Conservation (phyloP, 306 rosid species). For the Cercis canadensis region DNA sequence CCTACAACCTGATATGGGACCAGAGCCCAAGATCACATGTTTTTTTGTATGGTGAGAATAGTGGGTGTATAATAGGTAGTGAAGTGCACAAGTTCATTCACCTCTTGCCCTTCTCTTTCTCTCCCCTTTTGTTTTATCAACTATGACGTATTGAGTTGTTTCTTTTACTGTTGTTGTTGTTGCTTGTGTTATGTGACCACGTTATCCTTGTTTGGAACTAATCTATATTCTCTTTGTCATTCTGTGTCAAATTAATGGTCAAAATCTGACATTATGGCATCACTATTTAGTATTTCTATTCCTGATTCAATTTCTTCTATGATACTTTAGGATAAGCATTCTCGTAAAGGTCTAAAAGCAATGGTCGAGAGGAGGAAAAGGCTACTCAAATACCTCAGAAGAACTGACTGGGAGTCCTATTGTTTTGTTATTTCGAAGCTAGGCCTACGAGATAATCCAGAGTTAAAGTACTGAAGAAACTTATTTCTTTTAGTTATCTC, state of each 20-base stretch:
- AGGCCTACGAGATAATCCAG: slow-evolving; percentile 89
- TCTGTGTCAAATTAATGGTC: too few relatives aligned
- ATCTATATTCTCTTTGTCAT: background rate
- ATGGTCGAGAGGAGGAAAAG: slow-evolving; percentile 90
- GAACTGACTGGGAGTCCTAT: slow-evolving; percentile 95
- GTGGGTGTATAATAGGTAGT: too few relatives aligned
- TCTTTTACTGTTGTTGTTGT: slow-evolving; percentile 20
- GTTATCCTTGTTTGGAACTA: background rate
- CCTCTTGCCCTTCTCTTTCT: too few relatives aligned
- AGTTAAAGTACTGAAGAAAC: slow-evolving; percentile 48
- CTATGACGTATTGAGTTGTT: background rate
- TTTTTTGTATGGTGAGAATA: too few relatives aligned
- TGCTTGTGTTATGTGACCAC: slow-evolving; percentile 10
- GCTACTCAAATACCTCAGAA: slow-evolving; percentile 82
- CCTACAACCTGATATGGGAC: too few relatives aligned
- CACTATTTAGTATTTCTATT: background rate
- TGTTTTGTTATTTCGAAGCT: slow-evolving; percentile 80
- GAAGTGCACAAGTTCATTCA: too few relatives aligned
- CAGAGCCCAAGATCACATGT: too few relatives aligned
- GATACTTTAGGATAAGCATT: slow-evolving; percentile 81
- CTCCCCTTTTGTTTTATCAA: too few relatives aligned
- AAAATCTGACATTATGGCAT: background rate
- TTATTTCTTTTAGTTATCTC: too few relatives aligned
- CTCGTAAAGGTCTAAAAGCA: slow-evolving; percentile 79
- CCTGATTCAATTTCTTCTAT: slow-evolving; percentile 32